These are phyloP conservation scores for Capniomyces stellatus DNA, from an alignment of 371 early-diverging fungal genomes.

Conservation along the genomic window DNA sequence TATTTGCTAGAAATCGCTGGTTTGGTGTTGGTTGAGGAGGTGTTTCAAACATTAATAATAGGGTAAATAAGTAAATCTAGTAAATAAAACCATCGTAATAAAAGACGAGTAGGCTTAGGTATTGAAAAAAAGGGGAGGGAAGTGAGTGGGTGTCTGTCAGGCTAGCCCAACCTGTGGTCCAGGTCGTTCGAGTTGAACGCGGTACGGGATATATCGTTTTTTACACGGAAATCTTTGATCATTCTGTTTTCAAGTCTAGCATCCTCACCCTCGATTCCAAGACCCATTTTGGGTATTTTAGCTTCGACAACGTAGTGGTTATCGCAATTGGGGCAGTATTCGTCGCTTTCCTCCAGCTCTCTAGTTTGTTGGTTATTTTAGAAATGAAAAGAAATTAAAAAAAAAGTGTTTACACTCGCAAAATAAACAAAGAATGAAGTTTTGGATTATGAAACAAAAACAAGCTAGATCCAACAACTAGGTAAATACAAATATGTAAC, in stretches of 20 bases:
- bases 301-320: slow-evolving; percentile 93
- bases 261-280: slow-evolving; percentile 86
- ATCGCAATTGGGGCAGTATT: slow-evolving; percentile 95
- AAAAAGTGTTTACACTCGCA: too few relatives aligned
- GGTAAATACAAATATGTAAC: too few relatives aligned
- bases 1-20: too few relatives aligned
- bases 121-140: not conserved
- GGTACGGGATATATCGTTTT: slow-evolving; percentile 3
- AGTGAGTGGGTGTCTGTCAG: not conserved
- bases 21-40: too few relatives aligned
- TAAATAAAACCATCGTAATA: too few relatives aligned
- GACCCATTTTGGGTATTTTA: slow-evolving; percentile 54
- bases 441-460: too few relatives aligned
- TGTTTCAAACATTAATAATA: too few relatives aligned
- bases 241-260: slow-evolving; percentile 35
- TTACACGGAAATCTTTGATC: slow-evolving; percentile 20
- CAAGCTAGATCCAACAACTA: too few relatives aligned
- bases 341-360: slow-evolving; percentile 83
- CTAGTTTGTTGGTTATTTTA: slow-evolving; percentile 16
- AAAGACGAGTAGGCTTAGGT: not conserved
- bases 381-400: slow-evolving; percentile 10
- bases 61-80: too few relatives aligned
- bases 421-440: too few relatives aligned
- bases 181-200: slow-evolving; percentile 6
- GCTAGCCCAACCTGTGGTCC: slow-evolving; percentile 12